Evolutionary conservation across 1,139 yeast genomes (phyloP), one percentile per base, ranked within the genome.

Genomic region (Candida smagusa): DNA sequence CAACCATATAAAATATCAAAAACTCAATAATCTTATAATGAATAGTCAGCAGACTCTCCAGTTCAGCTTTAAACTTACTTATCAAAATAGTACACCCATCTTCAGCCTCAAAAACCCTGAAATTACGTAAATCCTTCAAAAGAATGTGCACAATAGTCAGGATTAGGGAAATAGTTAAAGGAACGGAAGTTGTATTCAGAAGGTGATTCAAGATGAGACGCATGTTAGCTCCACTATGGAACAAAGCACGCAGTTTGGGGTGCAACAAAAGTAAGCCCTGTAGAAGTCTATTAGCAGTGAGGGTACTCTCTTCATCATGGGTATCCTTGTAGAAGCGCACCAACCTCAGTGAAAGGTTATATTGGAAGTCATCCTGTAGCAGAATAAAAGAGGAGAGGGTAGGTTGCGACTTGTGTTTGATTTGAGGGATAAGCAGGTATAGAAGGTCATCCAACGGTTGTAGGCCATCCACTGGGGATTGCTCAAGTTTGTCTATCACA

Each of bases 11-110:
- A 52, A 84, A 82, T 42, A 84, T 74, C 40, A 84, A 61, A 54
- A 84, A 84, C 58, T 85, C 94, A 35, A 84, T 72, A 22, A 82
- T 73, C 49, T 82, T 80, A 46, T 83, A 75, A 43, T 74, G 74
- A 9, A 77, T 61, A 30, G 63, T 67, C 44, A 75, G 77, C 50
- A 54, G 69, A 27, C 41, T 43, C 4, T 47, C 46, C n/a, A 33
- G 36, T 27, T 24, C 33, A 22, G 35, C 35, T 22, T 57, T 57
- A 22, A 72, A 53, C 39, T 63, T 64, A 12, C 52, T 52, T 38
- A 86, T 81, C 3, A 84, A 58, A 1, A 63, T 60, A 30, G 72
- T 64, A 32, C 85, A 74, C 0, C 92, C 94, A n/a, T 66, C 63
- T 37, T 74, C 58, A 5, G 56, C 56, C 55, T 84, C 94, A 54